Evolutionary conservation across 495 filamentous ascomycete genomes (phyloP), one percentile per base, ranked within the genome.

Genomic region (Penicillium ucsense): DNA sequence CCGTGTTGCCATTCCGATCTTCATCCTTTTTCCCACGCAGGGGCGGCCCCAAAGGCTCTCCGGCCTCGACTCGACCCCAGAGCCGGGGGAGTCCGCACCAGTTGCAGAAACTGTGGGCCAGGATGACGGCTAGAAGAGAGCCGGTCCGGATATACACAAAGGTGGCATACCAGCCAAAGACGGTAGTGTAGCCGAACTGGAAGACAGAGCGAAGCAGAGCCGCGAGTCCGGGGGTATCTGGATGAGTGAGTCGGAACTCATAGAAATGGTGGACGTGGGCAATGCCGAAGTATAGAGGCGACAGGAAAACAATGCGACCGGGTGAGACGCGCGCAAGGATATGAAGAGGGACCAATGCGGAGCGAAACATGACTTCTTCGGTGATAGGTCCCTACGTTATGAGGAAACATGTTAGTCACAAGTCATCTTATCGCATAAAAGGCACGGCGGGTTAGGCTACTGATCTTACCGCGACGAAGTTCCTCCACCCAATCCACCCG

Each of bases 211-310:
- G 80, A 4, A 87, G 50, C 1, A 90, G 46, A 4, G 81, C 81
- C 2, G 72, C 69, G 4, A 73, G 36, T 8, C 78, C 52, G 4
- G 84, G 74, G 3, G 83, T 81, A 51, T 80, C 71, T 10, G 91
- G 88, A 57, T 95, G 79, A 1, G 82, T 85, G 7, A 94, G 69
- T 31, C 82, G 79, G 70, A 91, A 96, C 68, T 98, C 92, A 68
- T 95, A 95, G 65, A 89, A 88, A 68, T 97, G 92, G 66, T 98
- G 91, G 30, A 95, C 64, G 69, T 98, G 92, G 8, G 90, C 88
- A 42, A 98, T 85, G 46, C 94, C 92, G 62, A 98, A 98, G 66
- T 94, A 86, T 7, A 97, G 65, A 3, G 92, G 92, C 0, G 86
- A 81, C 6, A 87, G 62, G 63, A 92, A 88, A 56, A 95, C 74